Base-by-base conservation (phyloP, 768 basidiomycete genomes). In the Tylopilus plumbeoviolaceoides region DNA sequence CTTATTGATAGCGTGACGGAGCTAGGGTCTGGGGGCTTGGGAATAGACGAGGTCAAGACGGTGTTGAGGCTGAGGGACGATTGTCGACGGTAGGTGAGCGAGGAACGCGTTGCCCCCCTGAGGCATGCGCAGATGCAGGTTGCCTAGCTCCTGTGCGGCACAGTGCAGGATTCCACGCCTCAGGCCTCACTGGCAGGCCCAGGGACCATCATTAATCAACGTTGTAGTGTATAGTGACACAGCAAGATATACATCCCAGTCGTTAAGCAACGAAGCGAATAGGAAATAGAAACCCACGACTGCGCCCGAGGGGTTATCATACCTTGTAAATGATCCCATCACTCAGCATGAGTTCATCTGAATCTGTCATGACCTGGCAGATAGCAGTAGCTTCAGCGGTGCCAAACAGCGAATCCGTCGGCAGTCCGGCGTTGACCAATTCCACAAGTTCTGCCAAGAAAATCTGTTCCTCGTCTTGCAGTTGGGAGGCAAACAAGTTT, bases 261-360 rank as follows among this genome's bases (percentile, higher is more conserved):
- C 45, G 39, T 21, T 40, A 48, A 50, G 38, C 25, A 48, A 54
- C 17, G 30, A 46, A 50, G 42, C 39, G 9, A 47, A 36, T 10
- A 44, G 47, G 30, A 14, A n/a, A 23, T 8, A 23, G 20, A 44
- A n/a, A 45, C 46, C 31, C 21, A 42, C 33, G n/a, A 39, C 9
- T 17, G 48, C 48, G 12, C 31, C 52, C 44, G 39, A 47, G 42
- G 45, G 20, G 41, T 43, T 51, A 50, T 71, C 73, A 91, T 51
- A 92, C 82, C 69, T 85, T 91, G 74, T 95, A 95, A 48, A 95
- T 80, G 51, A 91, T 83, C 30, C 86, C 89, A 30, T 89, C 91
- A 58, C 86, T 87, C 61, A 92, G 77, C 89, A 97, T 91, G 56
- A 98, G 74, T 69, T 95, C 88, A 49, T 72, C 70, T 15, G 62